phyloP scores from a whole-genome alignment of 2,329 filamentous ascomycete species.

The Bipolaris zeicola region DNA sequence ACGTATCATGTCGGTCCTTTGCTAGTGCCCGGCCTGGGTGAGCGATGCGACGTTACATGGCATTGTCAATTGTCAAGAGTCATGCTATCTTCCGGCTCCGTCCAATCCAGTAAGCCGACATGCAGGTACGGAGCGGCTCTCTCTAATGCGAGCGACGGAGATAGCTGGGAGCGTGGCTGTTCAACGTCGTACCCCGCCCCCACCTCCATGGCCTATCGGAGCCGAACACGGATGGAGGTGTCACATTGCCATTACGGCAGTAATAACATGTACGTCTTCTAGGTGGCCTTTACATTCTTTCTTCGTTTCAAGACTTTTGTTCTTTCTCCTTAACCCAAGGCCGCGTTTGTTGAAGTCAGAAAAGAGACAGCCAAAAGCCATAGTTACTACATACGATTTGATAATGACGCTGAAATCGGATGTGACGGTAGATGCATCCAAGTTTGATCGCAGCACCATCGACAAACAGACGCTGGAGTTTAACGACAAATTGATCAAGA shows the following conservation, averaged over 20 bases:
- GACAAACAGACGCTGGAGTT: slow-evolving; percentile 51
- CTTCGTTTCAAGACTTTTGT: not conserved
- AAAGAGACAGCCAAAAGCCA: not conserved
- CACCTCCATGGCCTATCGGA: slow-evolving; percentile 3
- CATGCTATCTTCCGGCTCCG: slow-evolving; percentile 11
- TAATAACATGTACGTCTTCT: not conserved
- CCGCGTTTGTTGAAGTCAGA: not conserved
- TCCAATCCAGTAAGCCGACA: slow-evolving; percentile 25
- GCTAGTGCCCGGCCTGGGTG: not conserved
- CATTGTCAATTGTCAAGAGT: not conserved
- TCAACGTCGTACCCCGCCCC: slow-evolving; percentile 11
- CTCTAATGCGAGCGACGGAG: not conserved
- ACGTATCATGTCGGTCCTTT: not conserved
- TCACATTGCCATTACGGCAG: not conserved
- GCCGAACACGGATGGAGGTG: slow-evolving; percentile 1
- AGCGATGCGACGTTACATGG: not conserved
- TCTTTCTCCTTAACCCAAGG: not conserved
- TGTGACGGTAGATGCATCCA: slow-evolving; percentile 49
- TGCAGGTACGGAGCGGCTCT: not conserved
- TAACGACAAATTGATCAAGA: slow-evolving; percentile 53
- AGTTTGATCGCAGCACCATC: slow-evolving; percentile 52
- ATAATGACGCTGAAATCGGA: slow-evolving; percentile 47
- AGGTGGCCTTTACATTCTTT: not conserved
- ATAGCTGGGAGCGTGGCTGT: not conserved
- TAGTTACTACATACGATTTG: not conserved